Conservation (phyloP, 495 filamentous ascomycete species). For the Talaromyces nanjingensis region DNA sequence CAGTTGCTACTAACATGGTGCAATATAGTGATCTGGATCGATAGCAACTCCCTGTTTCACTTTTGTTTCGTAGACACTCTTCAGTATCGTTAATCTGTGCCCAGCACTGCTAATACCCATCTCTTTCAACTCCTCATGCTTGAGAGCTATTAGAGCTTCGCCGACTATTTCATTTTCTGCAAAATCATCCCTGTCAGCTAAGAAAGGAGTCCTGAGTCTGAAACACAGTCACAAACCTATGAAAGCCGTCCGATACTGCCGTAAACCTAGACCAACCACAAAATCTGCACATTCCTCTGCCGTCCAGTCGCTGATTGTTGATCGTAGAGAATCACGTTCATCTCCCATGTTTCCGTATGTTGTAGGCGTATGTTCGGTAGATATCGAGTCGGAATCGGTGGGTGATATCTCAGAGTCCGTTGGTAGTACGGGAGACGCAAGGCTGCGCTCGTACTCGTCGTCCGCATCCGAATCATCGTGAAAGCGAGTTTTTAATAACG, state of each 20-base stretch:
- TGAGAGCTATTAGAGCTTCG: conserved; percentile 79
- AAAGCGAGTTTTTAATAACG: conserved; percentile 32
- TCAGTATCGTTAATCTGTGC: conserved; percentile 89
- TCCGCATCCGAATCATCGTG: conserved; percentile 88
- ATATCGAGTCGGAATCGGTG: conserved; percentile 73
- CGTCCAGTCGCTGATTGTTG: conserved; percentile 83
- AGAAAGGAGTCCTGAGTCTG: conserved; percentile 19
- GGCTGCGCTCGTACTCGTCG: conserved; percentile 85
- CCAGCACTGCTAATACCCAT: conserved; percentile 90
- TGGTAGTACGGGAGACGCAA: conserved; percentile 62
- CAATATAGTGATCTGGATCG: conserved; percentile 89
- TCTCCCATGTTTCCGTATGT: conserved; percentile 67
- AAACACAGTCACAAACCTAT: conserved; percentile 50
- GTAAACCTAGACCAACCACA: conserved; percentile 67
- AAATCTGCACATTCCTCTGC: conserved; percentile 84
- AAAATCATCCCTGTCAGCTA: not conserved
- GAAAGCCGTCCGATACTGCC: conserved; percentile 77
- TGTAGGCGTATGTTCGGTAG: conserved; percentile 81
- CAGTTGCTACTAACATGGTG: conserved; percentile 61
- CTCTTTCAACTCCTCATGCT: conserved; percentile 88
- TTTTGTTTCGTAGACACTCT: conserved; percentile 92
- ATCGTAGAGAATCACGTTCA: conserved; percentile 61
- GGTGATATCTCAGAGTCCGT: conserved; percentile 75
- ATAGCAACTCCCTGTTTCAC: conserved; percentile 84
- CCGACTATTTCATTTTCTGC: conserved; percentile 91